Evolutionary conservation across 2,329 filamentous ascomycete genomes (phyloP).

Genomic region (Ophiognomonia clavigignenti-juglandacearum): DNA sequence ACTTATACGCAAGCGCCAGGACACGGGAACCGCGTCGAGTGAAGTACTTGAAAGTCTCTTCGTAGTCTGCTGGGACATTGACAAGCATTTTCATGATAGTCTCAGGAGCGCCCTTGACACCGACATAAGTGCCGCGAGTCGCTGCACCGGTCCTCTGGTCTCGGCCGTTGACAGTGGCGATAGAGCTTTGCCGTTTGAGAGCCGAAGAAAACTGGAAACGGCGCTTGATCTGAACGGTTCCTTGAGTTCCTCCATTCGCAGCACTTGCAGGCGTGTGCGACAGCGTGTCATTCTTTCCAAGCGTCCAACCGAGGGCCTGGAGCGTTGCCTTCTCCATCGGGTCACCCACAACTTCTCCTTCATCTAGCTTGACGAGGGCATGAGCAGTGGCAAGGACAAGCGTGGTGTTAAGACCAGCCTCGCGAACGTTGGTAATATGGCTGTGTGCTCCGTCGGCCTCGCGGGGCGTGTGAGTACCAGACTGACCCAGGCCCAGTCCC

Average conservation of each 20-base stretch:
- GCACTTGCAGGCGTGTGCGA: conserved; percentile 56
- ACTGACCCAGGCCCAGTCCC: conserved; percentile 66
- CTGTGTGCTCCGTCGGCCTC: conserved; percentile 81
- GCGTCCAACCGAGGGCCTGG: conserved; percentile 79
- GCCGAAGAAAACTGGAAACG: conserved; percentile 98
- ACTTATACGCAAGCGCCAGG: conserved; percentile 89
- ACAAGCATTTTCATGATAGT: conserved; percentile 93
- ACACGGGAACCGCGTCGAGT: conserved; percentile 94
- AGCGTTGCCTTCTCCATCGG: conserved; percentile 99
- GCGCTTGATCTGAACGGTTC: conserved; percentile 88
- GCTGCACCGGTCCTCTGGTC: conserved; percentile 71
- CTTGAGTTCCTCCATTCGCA: conserved; percentile 48
- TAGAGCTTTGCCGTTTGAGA: conserved; percentile 90
- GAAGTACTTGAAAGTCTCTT: conserved; percentile 98
- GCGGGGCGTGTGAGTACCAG: conserved; percentile 57
- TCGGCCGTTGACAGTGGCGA: conserved; percentile 73
- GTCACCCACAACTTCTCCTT: conserved; percentile 94
- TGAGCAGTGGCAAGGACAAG: conserved; percentile 93
- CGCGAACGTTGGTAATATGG: conserved; percentile 65
- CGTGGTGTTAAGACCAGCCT: conserved; percentile 75
- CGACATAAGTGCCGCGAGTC: conserved; percentile 81
- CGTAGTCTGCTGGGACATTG: conserved; percentile 78
- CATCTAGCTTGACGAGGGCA: conserved; percentile 90
- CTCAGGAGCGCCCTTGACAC: conserved; percentile 94
- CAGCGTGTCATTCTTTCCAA: conserved; percentile 85